Percentiles rank a stretch among this genome's conserved stretches.
Evolutionary conservation across 257 asterid species (phyloP).

Genomic region (Nicotiana sylvestris): DNA sequence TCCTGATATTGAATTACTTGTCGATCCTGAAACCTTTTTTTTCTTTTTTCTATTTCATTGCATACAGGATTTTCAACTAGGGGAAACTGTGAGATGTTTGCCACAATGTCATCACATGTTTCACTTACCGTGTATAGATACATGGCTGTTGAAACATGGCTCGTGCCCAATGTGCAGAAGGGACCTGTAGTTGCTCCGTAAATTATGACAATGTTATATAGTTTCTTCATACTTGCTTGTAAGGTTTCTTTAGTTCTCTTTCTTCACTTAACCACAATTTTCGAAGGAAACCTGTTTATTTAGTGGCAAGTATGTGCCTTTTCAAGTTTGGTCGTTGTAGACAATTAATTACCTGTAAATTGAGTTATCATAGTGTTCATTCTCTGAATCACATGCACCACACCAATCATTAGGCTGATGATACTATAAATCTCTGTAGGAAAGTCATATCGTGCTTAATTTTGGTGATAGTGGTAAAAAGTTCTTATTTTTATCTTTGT

Average conservation of each 20-base stretch:
- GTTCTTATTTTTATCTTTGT: neutral
- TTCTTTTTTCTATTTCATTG: neutral
- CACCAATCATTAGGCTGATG: neutral
- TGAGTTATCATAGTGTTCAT: neutral
- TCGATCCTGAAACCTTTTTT: neutral
- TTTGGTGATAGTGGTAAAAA: neutral
- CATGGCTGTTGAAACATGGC: constrained; percentile 95
- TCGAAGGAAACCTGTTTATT: constrained; percentile 22
- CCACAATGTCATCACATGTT: constrained; percentile 91
- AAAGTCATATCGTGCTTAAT: neutral
- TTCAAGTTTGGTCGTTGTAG: constrained; percentile 25
- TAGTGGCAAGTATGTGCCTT: constrained; percentile 17
- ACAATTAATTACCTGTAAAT: constrained; percentile 33
- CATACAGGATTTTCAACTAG: constrained; percentile 75
- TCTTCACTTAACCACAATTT: constrained; percentile 25
- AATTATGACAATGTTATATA: constrained; percentile 19
- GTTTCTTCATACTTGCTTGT: constrained; percentile 34
- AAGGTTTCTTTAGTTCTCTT: constrained; percentile 31
- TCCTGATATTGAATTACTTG: neutral
- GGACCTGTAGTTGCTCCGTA: constrained; percentile 50
- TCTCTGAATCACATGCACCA: neutral
- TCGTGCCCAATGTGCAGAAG: constrained; percentile 97
- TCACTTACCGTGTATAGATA: constrained; percentile 90
- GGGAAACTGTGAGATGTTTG: constrained; percentile 81
- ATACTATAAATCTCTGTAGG: neutral